A percentile compares a stretch with the other conserved stretches of the same genome.
phyloP scores from a whole-genome alignment of 768 basidiomycete species.

The Podaxis pistillaris region DNA sequence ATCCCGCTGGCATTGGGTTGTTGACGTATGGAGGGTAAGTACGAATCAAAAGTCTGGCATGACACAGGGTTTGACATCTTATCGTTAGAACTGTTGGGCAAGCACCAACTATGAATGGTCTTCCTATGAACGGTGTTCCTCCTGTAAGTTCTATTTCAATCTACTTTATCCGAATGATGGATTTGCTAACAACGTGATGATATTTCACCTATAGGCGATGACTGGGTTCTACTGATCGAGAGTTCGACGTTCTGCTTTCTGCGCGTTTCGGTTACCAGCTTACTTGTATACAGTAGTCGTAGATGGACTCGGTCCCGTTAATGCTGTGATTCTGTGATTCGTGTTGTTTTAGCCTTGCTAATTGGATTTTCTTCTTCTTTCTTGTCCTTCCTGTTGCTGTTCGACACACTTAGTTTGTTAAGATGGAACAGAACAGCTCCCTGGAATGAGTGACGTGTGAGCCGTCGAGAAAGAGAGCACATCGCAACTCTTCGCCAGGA shows the following conservation, averaged over 20 bases:
- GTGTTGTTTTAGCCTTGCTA: conserved; percentile 26
- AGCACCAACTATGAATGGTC: conserved; percentile 38
- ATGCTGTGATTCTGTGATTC: conserved; percentile 10
- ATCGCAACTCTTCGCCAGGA: neutral
- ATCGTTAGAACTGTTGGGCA: conserved; percentile 55
- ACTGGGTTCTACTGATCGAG: conserved; percentile 52
- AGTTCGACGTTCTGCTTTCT: neutral
- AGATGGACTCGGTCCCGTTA: conserved; percentile 19
- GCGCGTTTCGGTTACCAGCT: neutral
- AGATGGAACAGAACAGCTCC: neutral
- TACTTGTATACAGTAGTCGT: conserved; percentile 28
- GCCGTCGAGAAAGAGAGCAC: neutral
- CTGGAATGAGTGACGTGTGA: neutral
- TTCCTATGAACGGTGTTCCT: conserved; percentile 66
- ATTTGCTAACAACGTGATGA: neutral
- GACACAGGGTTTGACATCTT: conserved; percentile 8
- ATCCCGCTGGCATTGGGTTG: conserved; percentile 71
- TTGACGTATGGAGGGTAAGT: conserved; percentile 62
- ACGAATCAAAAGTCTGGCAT: conserved; percentile 30
- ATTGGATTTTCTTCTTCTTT: conserved; percentile 23
- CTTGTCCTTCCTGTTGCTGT: neutral
- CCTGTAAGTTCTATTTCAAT: conserved; percentile 46
- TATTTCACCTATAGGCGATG: conserved; percentile 43
- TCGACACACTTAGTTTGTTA: neutral
- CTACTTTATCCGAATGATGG: neutral